Conservation (phyloP, 306 rosid genomes). For the Oxytropis ochrocephala region DNA sequence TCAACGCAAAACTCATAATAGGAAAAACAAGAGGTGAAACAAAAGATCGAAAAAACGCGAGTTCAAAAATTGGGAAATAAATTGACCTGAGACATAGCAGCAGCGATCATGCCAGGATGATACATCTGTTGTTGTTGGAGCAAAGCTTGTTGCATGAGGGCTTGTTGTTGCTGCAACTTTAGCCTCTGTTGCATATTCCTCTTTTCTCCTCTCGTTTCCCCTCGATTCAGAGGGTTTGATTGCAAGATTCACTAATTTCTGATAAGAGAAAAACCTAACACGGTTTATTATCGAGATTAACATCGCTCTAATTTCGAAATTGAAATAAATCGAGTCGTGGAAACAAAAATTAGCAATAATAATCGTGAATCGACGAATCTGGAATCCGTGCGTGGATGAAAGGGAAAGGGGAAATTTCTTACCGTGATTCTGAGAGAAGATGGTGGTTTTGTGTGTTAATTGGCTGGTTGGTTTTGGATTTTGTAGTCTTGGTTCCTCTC, state of each 20-base stretch:
- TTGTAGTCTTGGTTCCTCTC: slow-evolving; percentile 18
- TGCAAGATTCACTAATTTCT: slow-evolving; percentile 8
- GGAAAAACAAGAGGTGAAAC: neutral
- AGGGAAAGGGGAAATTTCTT: neutral
- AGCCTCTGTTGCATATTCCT: slow-evolving; percentile 64
- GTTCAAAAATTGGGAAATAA: neutral
- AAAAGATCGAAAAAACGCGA: neutral
- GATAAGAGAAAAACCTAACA: neutral
- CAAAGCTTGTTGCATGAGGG: slow-evolving; percentile 70
- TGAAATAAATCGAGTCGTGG: neutral
- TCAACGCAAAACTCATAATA: neutral
- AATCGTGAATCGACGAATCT: neutral
- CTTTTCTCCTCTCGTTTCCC: neutral
- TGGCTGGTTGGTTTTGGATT: neutral
- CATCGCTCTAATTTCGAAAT: neutral
- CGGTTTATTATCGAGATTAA: neutral
- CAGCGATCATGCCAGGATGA: slow-evolving; percentile 70
- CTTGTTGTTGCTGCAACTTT: slow-evolving; percentile 60
- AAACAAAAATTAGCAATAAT: neutral
- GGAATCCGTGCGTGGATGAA: neutral
- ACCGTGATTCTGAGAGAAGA: slow-evolving; percentile 14
- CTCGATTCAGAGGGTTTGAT: neutral
- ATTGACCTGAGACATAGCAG: slow-evolving; percentile 64
- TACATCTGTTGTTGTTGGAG: slow-evolving; percentile 73
- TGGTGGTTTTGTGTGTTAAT: neutral